Base-by-base conservation (phyloP, 2,329 filamentous ascomycete genomes). In the Colletotrichum sp. region DNA sequence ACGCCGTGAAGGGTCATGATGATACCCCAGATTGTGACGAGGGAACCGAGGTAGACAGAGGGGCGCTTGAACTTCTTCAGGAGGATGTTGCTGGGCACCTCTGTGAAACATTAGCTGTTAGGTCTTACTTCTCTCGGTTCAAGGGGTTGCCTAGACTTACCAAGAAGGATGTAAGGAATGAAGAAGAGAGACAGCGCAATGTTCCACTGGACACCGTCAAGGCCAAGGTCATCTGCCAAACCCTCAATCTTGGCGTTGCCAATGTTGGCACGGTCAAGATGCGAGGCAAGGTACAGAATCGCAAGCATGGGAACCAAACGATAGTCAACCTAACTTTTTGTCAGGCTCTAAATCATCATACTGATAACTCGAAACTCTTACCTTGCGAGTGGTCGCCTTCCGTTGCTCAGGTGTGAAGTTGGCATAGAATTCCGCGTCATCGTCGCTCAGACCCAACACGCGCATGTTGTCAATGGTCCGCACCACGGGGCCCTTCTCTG, bases 11-110 rank as follows among this genome's bases (percentile, higher is more conserved):
- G 68, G 4, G 80, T 81, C 80, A 82, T 80, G 63, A 79, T 78
- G n/a, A 81, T 63, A 16, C 80, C 81, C 81, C 81, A 89, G 12
- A 88, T 81, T 4, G 91, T 82, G 87, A 95, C 93, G 76, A 94
- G 93, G 4, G 87, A 83, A 0, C 92, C 91, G 57, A 94, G 87
- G 79, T 94, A 95, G 48, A 92, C 83, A 30, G 90, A 92, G 0
- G 93, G 93, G 1, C 90, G 87, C 26, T 75, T 80, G 78, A 93
- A 85, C 7, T 87, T 88, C 80, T 94, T 94, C 61, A 94, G 88
- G 14, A 94, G 82, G 32, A 93, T 83, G 79, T 95, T 94, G 59
- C 91, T 93, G 32, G 92, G 81, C 0, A 90, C 86, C 80, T 94
- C 92, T 74, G 21, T 0, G 6, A 2, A 16, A 9, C 12, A 2